Base-by-base conservation (phyloP, 495 filamentous ascomycete species). In the Talaromyces adpressus region DNA sequence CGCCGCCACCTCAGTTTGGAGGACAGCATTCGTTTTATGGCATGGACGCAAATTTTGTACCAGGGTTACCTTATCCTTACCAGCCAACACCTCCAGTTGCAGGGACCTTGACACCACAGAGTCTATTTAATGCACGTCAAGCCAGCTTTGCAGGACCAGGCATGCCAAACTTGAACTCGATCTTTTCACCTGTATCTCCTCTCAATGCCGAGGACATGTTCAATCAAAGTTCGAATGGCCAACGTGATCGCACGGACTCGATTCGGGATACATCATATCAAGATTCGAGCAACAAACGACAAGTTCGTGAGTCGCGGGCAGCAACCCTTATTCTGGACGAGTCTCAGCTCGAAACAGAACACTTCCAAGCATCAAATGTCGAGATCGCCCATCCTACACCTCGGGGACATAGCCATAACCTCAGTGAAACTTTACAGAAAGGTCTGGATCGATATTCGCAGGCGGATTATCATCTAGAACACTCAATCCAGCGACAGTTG, bases 381-480 rank as follows among this genome's bases (percentile, higher is more conserved):
- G 81, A 86, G 49, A 84, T 91, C 69, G 86, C 84, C 56, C 80
- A 84, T 49, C 88, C 88, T 9, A 86, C 82, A 45, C 87, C 88
- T 51, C 83, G 84, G 61, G 82, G 85, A 22, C 86, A 88, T 65
- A 77, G 75, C 41, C 87, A 88, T 57, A 89, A 90, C 65, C 73
- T 88, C 45, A 89, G 86, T 64, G 83, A 85, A 62, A 90, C 84
- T 34, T 79, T 97, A 29, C 91, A 97, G 72, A 86, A 88, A 68
- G 92, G 95, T 65, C 85, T 96, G 52, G 90, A 95, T 57, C 78
- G 80, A 23, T 87, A 91, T 69, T 85, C 85, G n/a, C 73, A 76
- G 45, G 61, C 77, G 45, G 89, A 95, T 63, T 91, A 94, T 67
- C 89, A 93, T 62, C 71, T 92, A 62, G 90, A 91, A 67, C 82